Percentiles rank a stretch among this genome's conserved stretches.
phyloP scores from a whole-genome alignment of 2,329 filamentous ascomycete species.

The Drechslerella coelobrocha region DNA sequence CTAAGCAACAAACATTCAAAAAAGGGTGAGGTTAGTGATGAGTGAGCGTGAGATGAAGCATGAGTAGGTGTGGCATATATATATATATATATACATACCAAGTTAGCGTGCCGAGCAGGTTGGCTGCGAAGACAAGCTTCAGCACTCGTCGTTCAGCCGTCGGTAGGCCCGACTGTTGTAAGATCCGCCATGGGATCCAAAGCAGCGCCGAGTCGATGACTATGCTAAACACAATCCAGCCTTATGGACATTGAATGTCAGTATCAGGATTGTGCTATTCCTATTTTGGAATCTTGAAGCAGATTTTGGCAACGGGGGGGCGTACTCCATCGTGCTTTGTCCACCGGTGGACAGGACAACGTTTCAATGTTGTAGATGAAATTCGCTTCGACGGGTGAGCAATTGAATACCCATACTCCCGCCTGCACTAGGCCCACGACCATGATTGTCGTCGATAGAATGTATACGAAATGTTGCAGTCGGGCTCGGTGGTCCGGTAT shows the following conservation, averaged over 20 bases:
- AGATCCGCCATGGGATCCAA: constrained; percentile 40
- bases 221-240: constrained; percentile 32
- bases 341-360: constrained; percentile 23
- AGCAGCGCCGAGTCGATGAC: constrained; percentile 31
- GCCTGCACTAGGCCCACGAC: constrained; percentile 40
- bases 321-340: constrained; percentile 35
- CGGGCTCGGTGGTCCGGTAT: constrained; percentile 40
- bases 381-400: constrained; percentile 24
- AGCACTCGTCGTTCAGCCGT: constrained; percentile 34
- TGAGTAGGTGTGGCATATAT: not conserved
- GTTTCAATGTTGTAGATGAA: constrained; percentile 39
- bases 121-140: constrained; percentile 40
- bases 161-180: constrained; percentile 32
- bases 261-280: not conserved
- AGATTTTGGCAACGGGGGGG: not conserved
- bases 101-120: constrained; percentile 37
- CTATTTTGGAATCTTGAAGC: not conserved
- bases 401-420: constrained; percentile 43
- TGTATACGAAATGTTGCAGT: constrained; percentile 44
- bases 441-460: constrained; percentile 35
- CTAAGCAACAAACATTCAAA: constrained; percentile 6
- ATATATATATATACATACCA: constrained; percentile 26
- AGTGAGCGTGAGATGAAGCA: not conserved
- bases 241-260: not conserved
- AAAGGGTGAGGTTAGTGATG: not conserved